A percentile compares a stretch with the other conserved stretches of the same genome.
Evolutionary conservation across 352 stramenopile genomes (phyloP).

Genomic region (Phytophthora colocasiae): DNA sequence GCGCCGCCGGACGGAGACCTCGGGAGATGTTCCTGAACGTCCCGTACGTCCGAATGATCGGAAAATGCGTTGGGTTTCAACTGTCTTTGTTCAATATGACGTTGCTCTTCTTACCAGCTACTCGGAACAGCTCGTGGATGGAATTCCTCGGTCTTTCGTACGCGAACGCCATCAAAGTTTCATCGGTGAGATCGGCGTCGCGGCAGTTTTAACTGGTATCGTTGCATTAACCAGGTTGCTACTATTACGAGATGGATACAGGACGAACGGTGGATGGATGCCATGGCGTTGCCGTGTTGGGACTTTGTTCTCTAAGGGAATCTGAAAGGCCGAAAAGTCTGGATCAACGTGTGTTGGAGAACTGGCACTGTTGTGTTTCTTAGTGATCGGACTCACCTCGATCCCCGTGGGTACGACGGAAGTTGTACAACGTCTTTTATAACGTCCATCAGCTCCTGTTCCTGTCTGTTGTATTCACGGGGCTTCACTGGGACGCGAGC

Average conservation of each 20-base stretch:
- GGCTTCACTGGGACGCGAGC: constrained; percentile 43
- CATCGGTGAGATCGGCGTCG: constrained; percentile 56
- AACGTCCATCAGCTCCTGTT: constrained; percentile 55
- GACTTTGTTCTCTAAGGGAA: constrained; percentile 41
- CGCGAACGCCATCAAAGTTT: constrained; percentile 54
- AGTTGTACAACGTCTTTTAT: constrained; percentile 54
- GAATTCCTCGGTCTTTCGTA: constrained; percentile 59
- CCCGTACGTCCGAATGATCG: constrained; percentile 27
- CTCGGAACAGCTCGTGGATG: constrained; percentile 57
- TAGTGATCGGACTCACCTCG: constrained; percentile 48
- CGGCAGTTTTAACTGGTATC: constrained; percentile 39
- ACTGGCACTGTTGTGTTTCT: constrained; percentile 46
- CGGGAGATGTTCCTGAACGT: background rate
- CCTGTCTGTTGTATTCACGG: constrained; percentile 40
- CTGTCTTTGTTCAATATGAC: constrained; percentile 49
- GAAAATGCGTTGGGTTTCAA: constrained; percentile 41
- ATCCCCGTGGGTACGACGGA: constrained; percentile 47
- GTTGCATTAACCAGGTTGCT: constrained; percentile 35
- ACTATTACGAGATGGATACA: constrained; percentile 40
- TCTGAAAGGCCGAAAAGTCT: constrained; percentile 33
- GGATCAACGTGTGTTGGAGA: constrained; percentile 61
- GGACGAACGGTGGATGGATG: constrained; percentile 32
- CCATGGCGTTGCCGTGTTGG: constrained; percentile 47
- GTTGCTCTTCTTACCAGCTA: constrained; percentile 53
- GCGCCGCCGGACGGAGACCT: constrained; percentile 10